Percentiles rank a stretch among this genome's conserved stretches.
phyloP scores from a whole-genome alignment of 176 grass and related monocot genomes.

The Paspalum vaginatum region DNA sequence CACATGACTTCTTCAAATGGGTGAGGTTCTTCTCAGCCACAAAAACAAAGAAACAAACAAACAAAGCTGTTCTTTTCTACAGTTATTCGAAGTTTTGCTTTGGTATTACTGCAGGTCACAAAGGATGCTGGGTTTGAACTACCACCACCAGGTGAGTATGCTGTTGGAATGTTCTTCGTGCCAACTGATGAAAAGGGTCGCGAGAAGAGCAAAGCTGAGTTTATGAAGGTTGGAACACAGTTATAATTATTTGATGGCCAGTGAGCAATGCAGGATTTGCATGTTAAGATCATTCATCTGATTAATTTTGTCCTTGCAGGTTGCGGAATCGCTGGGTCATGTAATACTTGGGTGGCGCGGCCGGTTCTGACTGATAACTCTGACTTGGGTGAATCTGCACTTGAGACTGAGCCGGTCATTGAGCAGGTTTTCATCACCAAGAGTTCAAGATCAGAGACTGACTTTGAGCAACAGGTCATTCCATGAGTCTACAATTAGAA shows the following conservation, averaged over 20 bases:
- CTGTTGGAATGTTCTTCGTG: conserved; percentile 92
- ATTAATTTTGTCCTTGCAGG: conserved; percentile 49
- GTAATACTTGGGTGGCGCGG: conserved; percentile 87
- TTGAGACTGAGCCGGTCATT: conserved; percentile 74
- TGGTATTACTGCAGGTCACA: conserved; percentile 59
- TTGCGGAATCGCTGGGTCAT: conserved; percentile 78
- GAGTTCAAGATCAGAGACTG: conserved; percentile 58
- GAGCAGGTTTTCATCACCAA: conserved; percentile 86
- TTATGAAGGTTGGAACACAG: conserved; percentile 60
- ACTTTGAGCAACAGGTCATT: conserved; percentile 88
- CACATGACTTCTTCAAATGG: conserved; percentile 77
- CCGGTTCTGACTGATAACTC: conserved; percentile 84
- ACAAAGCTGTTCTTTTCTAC: not conserved
- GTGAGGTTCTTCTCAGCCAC: conserved; percentile 34
- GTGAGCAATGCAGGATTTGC: not conserved
- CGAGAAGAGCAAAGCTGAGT: conserved; percentile 74
- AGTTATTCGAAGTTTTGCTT: conserved; percentile 20
- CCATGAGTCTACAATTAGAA: conserved; percentile 16
- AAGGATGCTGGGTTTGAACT: conserved; percentile 84
- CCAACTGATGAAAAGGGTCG: conserved; percentile 73
- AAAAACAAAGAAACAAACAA: too few species aligned
- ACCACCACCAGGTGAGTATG: conserved; percentile 73
- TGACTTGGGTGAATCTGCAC: conserved; percentile 79
- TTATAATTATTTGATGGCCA: not conserved
- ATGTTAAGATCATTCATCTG: conserved; percentile 26